Conservation (phyloP, 1,284 basidiomycete species). For the Athelia psychrophila region DNA sequence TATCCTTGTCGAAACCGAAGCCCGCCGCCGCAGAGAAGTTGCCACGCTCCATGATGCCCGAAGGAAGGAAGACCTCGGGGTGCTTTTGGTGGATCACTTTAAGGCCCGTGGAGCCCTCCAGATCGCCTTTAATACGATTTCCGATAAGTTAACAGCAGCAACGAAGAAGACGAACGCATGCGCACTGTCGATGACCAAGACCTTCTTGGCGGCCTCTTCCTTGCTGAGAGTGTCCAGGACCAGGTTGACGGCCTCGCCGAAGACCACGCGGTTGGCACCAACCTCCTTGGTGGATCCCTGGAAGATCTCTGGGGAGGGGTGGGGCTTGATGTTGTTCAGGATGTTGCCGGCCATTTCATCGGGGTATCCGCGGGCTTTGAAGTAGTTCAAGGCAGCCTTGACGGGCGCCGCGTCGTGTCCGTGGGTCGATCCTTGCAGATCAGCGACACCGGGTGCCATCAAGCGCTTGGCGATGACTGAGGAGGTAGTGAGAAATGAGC, state of each 20-base stretch:
- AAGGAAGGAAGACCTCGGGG: constrained; percentile 81
- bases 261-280: constrained; percentile 77
- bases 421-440: constrained; percentile 74
- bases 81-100: constrained; percentile 86
- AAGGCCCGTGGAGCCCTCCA: constrained; percentile 84
- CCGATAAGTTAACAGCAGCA: constrained; percentile 3
- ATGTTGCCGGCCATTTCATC: constrained; percentile 49
- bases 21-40: constrained; percentile 85
- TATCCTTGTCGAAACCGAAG: constrained; percentile 74
- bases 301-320: constrained; percentile 54
- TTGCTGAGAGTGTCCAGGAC: constrained; percentile 73
- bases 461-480: constrained; percentile 68
- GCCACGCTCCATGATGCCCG: constrained; percentile 82
- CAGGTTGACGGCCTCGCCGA: constrained; percentile 78
- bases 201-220: constrained; percentile 75
- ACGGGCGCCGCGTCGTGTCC: constrained; percentile 84
- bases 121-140: constrained; percentile 47
- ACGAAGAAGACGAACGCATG: constrained; percentile 19
- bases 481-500: constrained; percentile 1
- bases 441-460: constrained; percentile 80
- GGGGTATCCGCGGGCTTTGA: constrained; percentile 61
- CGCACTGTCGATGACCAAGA: constrained; percentile 83
- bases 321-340: constrained; percentile 65
- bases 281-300: constrained; percentile 69
- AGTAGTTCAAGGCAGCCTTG: constrained; percentile 73